These are phyloP conservation scores for Penstemon davidsonii DNA, from an alignment of 257 asterid genomes.

Conservation along the genomic window DNA sequence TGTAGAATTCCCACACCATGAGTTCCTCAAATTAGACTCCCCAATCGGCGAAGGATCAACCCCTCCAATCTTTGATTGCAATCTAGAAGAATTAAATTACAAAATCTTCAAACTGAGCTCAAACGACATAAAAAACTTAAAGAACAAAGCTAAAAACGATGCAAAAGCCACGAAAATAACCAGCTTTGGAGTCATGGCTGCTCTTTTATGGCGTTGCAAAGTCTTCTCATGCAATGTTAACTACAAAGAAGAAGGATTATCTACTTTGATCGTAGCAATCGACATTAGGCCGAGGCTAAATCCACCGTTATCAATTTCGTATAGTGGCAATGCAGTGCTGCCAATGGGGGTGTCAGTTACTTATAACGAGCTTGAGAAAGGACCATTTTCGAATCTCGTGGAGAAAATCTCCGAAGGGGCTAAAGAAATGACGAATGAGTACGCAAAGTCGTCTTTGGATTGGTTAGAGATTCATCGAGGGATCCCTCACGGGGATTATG, in stretches of 20 bases:
- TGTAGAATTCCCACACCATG: slow-evolving; percentile 47
- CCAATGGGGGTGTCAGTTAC: slow-evolving; percentile 33
- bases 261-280: slow-evolving; percentile 43
- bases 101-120: slow-evolving; percentile 40
- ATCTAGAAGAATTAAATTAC: slow-evolving; percentile 32
- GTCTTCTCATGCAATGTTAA: slow-evolving; percentile 31
- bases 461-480: slow-evolving; percentile 55
- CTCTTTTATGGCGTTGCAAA: slow-evolving; percentile 48
- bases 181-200: slow-evolving; percentile 40
- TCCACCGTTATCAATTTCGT: slow-evolving; percentile 42
- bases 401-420: slow-evolving; percentile 37
- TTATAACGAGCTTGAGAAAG: slow-evolving; percentile 40
- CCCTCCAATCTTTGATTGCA: slow-evolving; percentile 39
- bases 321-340: slow-evolving; percentile 48
- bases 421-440: slow-evolving; percentile 40
- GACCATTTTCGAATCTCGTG: slow-evolving; percentile 41
- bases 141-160: slow-evolving; percentile 33
- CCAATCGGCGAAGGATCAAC: slow-evolving; percentile 28
- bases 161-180: slow-evolving; percentile 23
- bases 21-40: slow-evolving; percentile 42
- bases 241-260: slow-evolving; percentile 15
- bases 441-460: slow-evolving; percentile 48
- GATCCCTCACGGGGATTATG: slow-evolving; percentile 50
- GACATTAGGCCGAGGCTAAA: slow-evolving; percentile 42
- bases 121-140: slow-evolving; percentile 28